Base-by-base conservation (phyloP, 2,329 filamentous ascomycete species). In the Escovopsis sp. region DNA sequence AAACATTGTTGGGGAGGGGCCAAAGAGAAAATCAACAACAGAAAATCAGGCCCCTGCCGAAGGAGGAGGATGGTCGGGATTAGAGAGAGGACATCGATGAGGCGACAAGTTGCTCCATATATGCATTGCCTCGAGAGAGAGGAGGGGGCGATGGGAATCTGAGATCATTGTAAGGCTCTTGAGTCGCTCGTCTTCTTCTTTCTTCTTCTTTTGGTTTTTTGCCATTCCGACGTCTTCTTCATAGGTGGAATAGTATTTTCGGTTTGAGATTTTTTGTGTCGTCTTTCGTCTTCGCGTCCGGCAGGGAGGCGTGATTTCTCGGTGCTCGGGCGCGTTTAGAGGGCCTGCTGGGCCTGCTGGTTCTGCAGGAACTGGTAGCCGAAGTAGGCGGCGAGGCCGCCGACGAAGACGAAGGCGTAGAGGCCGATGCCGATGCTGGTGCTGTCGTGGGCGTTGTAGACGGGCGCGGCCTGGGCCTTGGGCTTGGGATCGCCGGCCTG, bases 321-420 rank as follows among this genome's bases (percentile, higher is more conserved):
- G 14, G n/a, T 35, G 17, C 13, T 21, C 8, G 34, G 30, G 15
- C 6, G 9, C n/a, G 35, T 25, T 38, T 36, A 36, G 18, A 35
- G 41, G 23, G 47, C 41, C 39, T 49, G 35, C 42, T 50, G 42
- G 44, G 63, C 52, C 48, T 68, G 60, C 56, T 68, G 62, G 38
- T 48, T 45, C 66, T 88, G 76, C 49, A 92, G 58, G 67, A 90
- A 93, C 61, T 87, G 79, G 70, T 88, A 94, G 50, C 71, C 82
- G 48, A 71, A 72, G 64, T 84, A 96, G 43, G 83, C 85, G 42
- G 75, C 57, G 33, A 75, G 67, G 46, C 79, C 87, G 49, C 85
- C 85, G 45, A 88, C 55, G 47, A 93, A 66, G 49, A 94, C 59
- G 47, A 93, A 48, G 40, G 76, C 81, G 64, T 94, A 94, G 48